phyloP scores from a whole-genome alignment of 371 early-diverging fungal species.

The Blastocladiella emersonii region DNA sequence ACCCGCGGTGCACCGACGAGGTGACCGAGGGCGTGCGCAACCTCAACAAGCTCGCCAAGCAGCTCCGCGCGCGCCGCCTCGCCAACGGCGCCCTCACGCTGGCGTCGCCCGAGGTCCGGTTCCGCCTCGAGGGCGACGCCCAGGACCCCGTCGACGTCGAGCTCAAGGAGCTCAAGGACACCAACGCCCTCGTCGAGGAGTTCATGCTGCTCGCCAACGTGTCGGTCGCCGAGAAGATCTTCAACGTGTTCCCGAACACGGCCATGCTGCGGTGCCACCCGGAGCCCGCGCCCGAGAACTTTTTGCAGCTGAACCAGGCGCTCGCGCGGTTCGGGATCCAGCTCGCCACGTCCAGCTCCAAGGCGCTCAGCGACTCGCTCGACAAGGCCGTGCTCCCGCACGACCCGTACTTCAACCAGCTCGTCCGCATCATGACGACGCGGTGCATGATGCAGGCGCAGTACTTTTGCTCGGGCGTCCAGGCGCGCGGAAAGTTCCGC shows the following conservation, averaged over 20 bases:
- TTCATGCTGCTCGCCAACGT: slow-evolving; percentile 65
- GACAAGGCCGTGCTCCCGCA: slow-evolving; percentile 54
- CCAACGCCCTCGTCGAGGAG: slow-evolving; percentile 57
- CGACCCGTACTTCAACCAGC: slow-evolving; percentile 77
- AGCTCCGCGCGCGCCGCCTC: slow-evolving; percentile 56
- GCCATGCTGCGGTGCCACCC: slow-evolving; percentile 61
- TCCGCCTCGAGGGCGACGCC: slow-evolving; percentile 69
- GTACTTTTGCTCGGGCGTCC: slow-evolving; percentile 73
- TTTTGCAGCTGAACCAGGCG: slow-evolving; percentile 57
- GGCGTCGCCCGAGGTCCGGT: slow-evolving; percentile 75
- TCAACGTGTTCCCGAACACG: slow-evolving; percentile 31
- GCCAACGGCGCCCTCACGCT: slow-evolving; percentile 70
- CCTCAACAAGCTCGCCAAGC: slow-evolving; percentile 78
- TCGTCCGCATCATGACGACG: slow-evolving; percentile 82
- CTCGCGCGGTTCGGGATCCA: slow-evolving; percentile 34
- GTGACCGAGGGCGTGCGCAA: slow-evolving; percentile 67
- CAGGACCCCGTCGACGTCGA: slow-evolving; percentile 78
- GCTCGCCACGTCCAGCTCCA: slow-evolving; percentile 47
- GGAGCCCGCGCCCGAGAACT: slow-evolving; percentile 50
- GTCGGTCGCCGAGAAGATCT: slow-evolving; percentile 31
- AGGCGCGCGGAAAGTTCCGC: slow-evolving; percentile 56
- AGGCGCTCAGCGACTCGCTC: slow-evolving; percentile 66
- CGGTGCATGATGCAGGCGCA: slow-evolving; percentile 88
- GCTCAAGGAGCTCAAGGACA: slow-evolving; percentile 67
- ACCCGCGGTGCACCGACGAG: slow-evolving; percentile 61